These are phyloP conservation scores for Aureobasidium sp. DNA, from an alignment of 2,329 filamentous ascomycete genomes.

Conservation along the genomic window DNA sequence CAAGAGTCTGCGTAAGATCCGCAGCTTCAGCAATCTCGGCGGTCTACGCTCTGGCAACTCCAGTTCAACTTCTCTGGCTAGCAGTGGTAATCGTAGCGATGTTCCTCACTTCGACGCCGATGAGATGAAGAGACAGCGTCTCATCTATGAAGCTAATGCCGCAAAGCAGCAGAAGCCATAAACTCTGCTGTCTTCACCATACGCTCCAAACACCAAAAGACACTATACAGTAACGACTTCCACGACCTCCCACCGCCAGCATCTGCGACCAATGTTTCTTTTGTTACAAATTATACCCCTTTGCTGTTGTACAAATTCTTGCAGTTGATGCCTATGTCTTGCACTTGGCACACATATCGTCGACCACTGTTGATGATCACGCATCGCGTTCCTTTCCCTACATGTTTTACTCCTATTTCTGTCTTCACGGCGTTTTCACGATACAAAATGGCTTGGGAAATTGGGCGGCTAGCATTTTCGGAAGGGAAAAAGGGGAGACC, in stretches of 20 bases:
- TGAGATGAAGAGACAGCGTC: conserved; percentile 41
- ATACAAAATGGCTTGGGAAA: background rate
- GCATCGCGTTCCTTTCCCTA: background rate
- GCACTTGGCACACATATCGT: background rate
- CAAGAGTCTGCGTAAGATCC: conserved; percentile 31
- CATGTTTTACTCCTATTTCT: background rate
- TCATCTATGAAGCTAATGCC: conserved; percentile 41
- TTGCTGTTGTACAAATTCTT: conserved; percentile 6
- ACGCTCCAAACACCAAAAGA: background rate
- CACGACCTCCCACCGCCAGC: conserved; percentile 9
- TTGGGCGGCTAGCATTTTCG: conserved; percentile 5
- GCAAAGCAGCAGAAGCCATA: conserved; percentile 9
- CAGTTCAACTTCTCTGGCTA: conserved; percentile 28
- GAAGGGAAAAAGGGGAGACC: background rate
- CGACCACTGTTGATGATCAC: background rate
- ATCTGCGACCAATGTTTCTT: conserved; percentile 11
- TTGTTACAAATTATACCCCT: conserved; percentile 14
- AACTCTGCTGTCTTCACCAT: background rate
- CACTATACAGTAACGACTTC: conserved; percentile 7
- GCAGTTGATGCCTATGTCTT: background rate
- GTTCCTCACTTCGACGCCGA: conserved; percentile 42
- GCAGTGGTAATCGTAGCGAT: conserved; percentile 27
- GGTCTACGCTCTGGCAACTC: conserved; percentile 25
- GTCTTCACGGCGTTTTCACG: background rate
- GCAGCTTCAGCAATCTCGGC: conserved; percentile 29